These are phyloP conservation scores for Boletus rubroflammeus DNA, from an alignment of 768 basidiomycete species.

Conservation along the genomic window DNA sequence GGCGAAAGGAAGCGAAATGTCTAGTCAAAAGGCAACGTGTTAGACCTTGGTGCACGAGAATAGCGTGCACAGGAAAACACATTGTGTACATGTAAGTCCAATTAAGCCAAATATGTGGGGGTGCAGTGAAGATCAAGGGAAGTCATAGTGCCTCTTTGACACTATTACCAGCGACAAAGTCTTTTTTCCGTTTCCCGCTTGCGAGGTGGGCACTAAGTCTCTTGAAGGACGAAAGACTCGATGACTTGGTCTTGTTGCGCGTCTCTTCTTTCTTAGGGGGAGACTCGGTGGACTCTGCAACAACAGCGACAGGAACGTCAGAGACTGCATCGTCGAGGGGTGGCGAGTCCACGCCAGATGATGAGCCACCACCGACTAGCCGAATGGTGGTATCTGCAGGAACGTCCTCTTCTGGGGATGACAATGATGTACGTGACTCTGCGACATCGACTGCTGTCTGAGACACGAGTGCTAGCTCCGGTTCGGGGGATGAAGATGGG, in stretches of 20 bases:
- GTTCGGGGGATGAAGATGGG: slow-evolving; percentile 24
- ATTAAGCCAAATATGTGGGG: slow-evolving; percentile 17
- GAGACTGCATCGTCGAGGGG: slow-evolving; percentile 33
- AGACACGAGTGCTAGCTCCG: slow-evolving; percentile 4
- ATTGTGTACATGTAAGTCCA: slow-evolving; percentile 21
- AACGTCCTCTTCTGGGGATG: slow-evolving; percentile 16
- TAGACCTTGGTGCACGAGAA: slow-evolving; percentile 10
- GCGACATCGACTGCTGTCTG: slow-evolving; percentile 2
- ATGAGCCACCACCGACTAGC: slow-evolving; percentile 55
- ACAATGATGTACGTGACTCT: slow-evolving; percentile 6
- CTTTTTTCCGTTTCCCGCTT: slow-evolving; percentile 49
- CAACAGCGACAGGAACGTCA: slow-evolving; percentile 37
- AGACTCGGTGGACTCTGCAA: slow-evolving; percentile 30
- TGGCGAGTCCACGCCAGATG: slow-evolving; percentile 27
- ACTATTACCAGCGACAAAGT: slow-evolving; percentile 45
- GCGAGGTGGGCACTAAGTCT: slow-evolving; percentile 43
- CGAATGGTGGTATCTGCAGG: slow-evolving; percentile 47
- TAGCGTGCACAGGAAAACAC: slow-evolving; percentile 14
- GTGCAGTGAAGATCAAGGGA: slow-evolving; percentile 9
- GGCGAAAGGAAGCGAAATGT: slow-evolving; percentile 11
- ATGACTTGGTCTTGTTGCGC: slow-evolving; percentile 50
- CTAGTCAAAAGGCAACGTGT: slow-evolving; percentile 6
- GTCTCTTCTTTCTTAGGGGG: slow-evolving; percentile 32
- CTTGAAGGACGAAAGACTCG: slow-evolving; percentile 55
- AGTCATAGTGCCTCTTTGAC: slow-evolving; percentile 38